Base-by-base conservation (phyloP, 208 protist genomes). In the Herpetomonas tarakana region DNA sequence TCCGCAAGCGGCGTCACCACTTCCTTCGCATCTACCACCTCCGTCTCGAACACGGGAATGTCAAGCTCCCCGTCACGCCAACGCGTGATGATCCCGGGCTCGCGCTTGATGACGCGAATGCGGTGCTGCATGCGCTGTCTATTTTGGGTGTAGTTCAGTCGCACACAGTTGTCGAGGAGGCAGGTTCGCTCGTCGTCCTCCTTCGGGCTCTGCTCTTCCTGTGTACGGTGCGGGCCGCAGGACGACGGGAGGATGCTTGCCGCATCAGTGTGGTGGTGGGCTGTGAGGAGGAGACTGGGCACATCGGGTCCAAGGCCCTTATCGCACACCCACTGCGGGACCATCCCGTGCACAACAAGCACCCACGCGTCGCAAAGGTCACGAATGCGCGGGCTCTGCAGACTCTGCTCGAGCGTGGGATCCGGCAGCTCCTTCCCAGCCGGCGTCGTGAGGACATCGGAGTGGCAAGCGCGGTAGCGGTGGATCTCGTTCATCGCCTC, bases 41-140 rank as follows among this genome's bases (percentile, higher is more conserved):
- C n/a, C 46, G 76, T 66, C 56, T 83, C 69, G 27, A 76, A 75
- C 61, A 81, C 84, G 21, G 38, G 28, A 18, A 91, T 26, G 50
- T 91, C 72, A 62, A 92, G 63, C 41, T 64, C 61, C 30, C 89
- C 89, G 21, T 85, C 68, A 2, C 80, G 76, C 86, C 82, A 95
- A 27, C 64, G 38, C 27, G 67, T 57, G 38, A 95, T 65, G 30
- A 81, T 46, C 9, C 64, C 67, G 9, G 70, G 41, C 49, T 71
- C 78, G 18, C 83, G 61, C 59, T 63, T 39, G 52, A 83, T 46
- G 27, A 95, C 73, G 1, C 70, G 49, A 46, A 95, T 59, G 21
- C 89, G 83, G 3, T 62, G 39, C 31, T 56, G 51, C 56, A 88
- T 81, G 26, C 86, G 79, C 21, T 66, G 45, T 29, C 66, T 68